Conservation (phyloP, 371 early-diverging fungal species). For the Circinella umbellata region DNA sequence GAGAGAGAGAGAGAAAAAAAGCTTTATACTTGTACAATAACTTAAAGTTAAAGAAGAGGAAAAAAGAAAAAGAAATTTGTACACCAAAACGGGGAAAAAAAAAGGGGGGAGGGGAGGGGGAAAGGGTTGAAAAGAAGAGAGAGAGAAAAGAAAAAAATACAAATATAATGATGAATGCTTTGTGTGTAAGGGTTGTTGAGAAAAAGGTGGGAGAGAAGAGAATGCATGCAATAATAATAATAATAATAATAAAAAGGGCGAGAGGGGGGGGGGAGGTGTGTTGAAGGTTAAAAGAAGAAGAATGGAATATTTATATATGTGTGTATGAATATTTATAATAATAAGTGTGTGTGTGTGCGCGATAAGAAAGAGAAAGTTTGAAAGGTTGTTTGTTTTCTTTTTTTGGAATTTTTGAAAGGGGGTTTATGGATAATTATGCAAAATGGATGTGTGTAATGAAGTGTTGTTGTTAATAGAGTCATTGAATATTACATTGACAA, state of each 20-base stretch:
- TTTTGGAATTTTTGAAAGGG: background rate
- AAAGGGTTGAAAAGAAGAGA: background rate
- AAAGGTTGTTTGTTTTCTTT: background rate
- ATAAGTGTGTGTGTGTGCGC: constrained; percentile 3
- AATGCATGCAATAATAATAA: constrained; percentile 1
- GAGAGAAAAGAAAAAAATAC: background rate
- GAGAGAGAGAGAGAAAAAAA: background rate
- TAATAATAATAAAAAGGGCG: background rate
- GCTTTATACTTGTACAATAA: constrained; percentile 12
- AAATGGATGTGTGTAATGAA: background rate
- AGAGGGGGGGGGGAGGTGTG: background rate
- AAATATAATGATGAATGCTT: constrained; percentile 3
- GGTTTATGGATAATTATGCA: too few species aligned
- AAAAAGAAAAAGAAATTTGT: constrained; percentile 7
- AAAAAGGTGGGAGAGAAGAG: background rate
- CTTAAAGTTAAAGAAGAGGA: too few species aligned
- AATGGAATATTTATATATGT: too few species aligned
- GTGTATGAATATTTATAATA: background rate
- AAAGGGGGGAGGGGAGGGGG: constrained; percentile 5
- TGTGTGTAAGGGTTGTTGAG: constrained; percentile 3
- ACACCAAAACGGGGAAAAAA: constrained; percentile 8
- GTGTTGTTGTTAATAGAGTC: background rate
- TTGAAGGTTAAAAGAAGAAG: too few species aligned
- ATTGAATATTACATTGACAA: constrained; percentile 44
- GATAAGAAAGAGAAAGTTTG: too few species aligned